Evolutionary conservation across 2,329 filamentous ascomycete species (phyloP), one percentile per base, ranked within the genome.

Genomic region (Cyphellophora attinorum): DNA sequence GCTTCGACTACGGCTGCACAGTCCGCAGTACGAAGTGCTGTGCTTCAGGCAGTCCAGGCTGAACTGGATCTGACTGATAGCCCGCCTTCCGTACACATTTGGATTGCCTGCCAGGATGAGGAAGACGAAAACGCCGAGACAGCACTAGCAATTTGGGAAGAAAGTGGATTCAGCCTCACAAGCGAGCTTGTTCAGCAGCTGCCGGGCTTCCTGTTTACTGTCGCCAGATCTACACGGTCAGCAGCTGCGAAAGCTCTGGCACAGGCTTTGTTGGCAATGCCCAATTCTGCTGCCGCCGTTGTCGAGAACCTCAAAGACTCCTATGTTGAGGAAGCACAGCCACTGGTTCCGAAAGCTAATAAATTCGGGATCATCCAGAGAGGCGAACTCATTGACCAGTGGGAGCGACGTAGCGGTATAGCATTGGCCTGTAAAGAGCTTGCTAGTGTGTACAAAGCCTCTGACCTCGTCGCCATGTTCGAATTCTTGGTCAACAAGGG

Each of bases 291-390:
- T 39, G 60, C 70, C 5, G 60, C 69, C 8, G 67, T 86, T 5
- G 59, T 94, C 11, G 60, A 68, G 28, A 68, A 70, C 35, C 66
- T 98, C 14, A 70, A 85, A 51, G 61, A 70, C 4, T 75, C 74
- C 2, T 98, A 98, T 55, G 59, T 70, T 29, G 78, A 88, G 43
- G 74, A 89, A 45, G 81, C 84, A 5, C 93, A 91, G 56, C 83
- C 86, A 2, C 78, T 81, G 39, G 74, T 81, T 30, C 85, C 86
- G 8, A 79, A 89, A 50, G 77, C 89, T 25, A 89, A 98, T 54
- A 81, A 89, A 44, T 96, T 85, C 54, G 91, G 93, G 35, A 94
- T 98, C 83, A 83, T 85, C 3, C 81, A 78, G 51, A 96, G 93
- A 61, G 78, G 81, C 53, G 85, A 96, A 46, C 66, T 86, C 8